These are phyloP conservation scores for Bacidia rubella DNA, from an alignment of 495 filamentous ascomycete genomes.

Conservation along the genomic window DNA sequence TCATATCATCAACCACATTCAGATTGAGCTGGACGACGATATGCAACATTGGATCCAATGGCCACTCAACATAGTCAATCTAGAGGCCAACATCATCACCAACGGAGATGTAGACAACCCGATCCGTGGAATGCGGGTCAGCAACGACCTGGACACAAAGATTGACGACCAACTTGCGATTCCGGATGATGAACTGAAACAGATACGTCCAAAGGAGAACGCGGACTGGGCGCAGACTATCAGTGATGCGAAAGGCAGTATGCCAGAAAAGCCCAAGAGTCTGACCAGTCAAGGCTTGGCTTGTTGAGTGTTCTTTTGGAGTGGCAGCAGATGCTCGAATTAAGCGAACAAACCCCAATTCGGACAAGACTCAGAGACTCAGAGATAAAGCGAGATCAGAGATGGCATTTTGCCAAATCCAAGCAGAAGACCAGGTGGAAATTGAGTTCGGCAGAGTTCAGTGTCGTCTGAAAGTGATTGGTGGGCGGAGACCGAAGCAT, in stretches of 20 bases:
- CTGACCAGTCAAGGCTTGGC: no score
- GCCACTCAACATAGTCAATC: slow-evolving; percentile 15
- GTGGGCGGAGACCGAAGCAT: slow-evolving; percentile 1
- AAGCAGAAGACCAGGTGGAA: no score
- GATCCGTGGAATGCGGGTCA: slow-evolving; percentile 7
- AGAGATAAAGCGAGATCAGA: no score
- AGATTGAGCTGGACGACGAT: slow-evolving; percentile 14
- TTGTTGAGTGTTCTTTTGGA: no score
- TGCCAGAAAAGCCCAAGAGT: not conserved
- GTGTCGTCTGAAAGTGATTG: not conserved
- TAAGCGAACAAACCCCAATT: no score
- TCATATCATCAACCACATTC: slow-evolving; percentile 21
- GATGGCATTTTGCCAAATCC: no score
- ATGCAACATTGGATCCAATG: slow-evolving; percentile 22
- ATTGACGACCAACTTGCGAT: slow-evolving; percentile 4
- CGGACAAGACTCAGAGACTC: no score
- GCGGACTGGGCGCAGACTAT: no score
- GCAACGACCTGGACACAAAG: slow-evolving; percentile 1
- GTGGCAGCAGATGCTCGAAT: no score
- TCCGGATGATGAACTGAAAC: not conserved
- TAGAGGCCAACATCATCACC: slow-evolving; percentile 9
- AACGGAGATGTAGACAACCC: slow-evolving; percentile 6
- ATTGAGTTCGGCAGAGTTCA: not conserved
- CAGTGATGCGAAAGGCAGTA: no score
- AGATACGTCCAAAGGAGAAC: not conserved